Evolutionary conservation across 352 stramenopile species (phyloP).

Genomic region (Phytopythium ostracodes): DNA sequence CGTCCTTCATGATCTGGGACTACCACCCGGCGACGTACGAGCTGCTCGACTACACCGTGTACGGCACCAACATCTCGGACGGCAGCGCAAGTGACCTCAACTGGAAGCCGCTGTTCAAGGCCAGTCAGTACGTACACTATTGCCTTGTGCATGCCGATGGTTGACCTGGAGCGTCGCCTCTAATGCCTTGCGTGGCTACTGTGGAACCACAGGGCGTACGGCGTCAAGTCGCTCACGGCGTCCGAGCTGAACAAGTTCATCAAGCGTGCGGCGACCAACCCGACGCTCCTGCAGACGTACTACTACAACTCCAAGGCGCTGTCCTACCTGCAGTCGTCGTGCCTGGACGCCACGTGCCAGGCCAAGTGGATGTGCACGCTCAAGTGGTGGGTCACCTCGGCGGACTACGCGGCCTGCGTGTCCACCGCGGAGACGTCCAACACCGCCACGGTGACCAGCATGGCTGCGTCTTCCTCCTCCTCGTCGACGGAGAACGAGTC

Average conservation of each 20-base stretch:
- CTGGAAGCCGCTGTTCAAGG: slow-evolving; percentile 45
- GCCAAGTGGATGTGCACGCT: slow-evolving; percentile 60
- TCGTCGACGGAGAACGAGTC: not conserved
- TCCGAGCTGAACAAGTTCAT: slow-evolving; percentile 36
- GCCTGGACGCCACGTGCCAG: slow-evolving; percentile 31
- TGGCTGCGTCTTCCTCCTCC: not conserved
- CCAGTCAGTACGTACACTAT: slow-evolving; percentile 16
- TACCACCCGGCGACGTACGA: slow-evolving; percentile 58
- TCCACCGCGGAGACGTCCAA: slow-evolving; percentile 3
- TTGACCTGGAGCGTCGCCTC: not conserved
- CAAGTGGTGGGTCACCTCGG: slow-evolving; percentile 61
- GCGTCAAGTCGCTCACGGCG: slow-evolving; percentile 36
- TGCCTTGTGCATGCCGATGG: not conserved
- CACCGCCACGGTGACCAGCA: not conserved
- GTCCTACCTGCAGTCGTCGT: slow-evolving; percentile 43
- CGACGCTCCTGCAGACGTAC: slow-evolving; percentile 50
- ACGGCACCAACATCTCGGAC: slow-evolving; percentile 54
- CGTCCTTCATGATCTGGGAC: slow-evolving; percentile 82
- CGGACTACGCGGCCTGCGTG: slow-evolving; percentile 54
- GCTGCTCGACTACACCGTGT: slow-evolving; percentile 63
- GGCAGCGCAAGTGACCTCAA: slow-evolving; percentile 20
- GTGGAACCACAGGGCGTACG: slow-evolving; percentile 26
- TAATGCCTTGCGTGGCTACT: not conserved
- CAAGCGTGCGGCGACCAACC: slow-evolving; percentile 32
- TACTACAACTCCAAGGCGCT: slow-evolving; percentile 80